Percentiles rank a stretch among this genome's conserved stretches.
Evolutionary conservation across 208 protist species (phyloP).

Genomic region (Tritrichomonas foetus): DNA sequence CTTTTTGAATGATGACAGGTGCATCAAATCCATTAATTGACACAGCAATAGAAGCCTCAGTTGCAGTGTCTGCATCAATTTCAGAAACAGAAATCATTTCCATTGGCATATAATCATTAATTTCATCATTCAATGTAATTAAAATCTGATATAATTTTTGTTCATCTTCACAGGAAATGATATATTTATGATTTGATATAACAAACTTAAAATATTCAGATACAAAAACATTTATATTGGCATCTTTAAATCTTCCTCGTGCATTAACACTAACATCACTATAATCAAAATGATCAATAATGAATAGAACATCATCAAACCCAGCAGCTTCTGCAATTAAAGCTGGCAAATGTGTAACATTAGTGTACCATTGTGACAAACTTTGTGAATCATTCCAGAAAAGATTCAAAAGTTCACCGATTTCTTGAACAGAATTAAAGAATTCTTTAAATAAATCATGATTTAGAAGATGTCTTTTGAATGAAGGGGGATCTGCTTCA

Average conservation of each 20-base stretch:
- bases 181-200: not conserved
- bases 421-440: not conserved
- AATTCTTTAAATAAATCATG: not conserved
- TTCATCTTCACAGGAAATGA: not conserved
- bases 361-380: not conserved
- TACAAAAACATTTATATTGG: too few relatives aligned
- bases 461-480: not conserved
- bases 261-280: not conserved
- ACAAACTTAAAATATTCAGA: too few relatives aligned
- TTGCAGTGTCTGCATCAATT: too few relatives aligned
- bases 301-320: not conserved
- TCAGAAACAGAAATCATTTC: too few relatives aligned
- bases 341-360: not conserved
- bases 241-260: not conserved
- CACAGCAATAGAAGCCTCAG: too few relatives aligned
- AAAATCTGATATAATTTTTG: not conserved
- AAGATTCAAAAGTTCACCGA: not conserved
- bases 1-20: too few relatives aligned
- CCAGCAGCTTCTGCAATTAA: not conserved
- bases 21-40: too few relatives aligned
- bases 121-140: too few relatives aligned
- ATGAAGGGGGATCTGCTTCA: not conserved
- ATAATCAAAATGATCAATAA: not conserved
- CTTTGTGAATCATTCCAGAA: not conserved
- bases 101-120: too few relatives aligned